These are phyloP conservation scores for Lasiodiplodia sp. DNA, from an alignment of 2,329 filamentous ascomycete species.

Conservation along the genomic window DNA sequence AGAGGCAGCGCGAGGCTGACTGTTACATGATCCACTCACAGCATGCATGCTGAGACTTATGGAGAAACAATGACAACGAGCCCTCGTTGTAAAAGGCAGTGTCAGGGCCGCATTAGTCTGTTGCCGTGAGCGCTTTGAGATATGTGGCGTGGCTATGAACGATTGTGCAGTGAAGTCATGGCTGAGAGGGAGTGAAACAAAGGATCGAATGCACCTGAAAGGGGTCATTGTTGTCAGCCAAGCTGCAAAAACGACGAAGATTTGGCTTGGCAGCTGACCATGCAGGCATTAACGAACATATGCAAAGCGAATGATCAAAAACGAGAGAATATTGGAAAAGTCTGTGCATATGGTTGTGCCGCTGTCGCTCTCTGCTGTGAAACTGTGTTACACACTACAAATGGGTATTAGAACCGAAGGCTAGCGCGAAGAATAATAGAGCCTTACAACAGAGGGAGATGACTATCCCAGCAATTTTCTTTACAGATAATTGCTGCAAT, in stretches of 20 bases:
- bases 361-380: not conserved
- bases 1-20: constrained; percentile 2
- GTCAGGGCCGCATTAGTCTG: constrained; percentile 1
- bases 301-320: not conserved
- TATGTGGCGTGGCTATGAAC: not conserved
- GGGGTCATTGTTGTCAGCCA: constrained; percentile 17
- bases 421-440: no score
- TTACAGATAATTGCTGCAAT: no score
- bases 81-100: not conserved
- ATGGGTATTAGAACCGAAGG: no score
- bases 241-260: constrained; percentile 9
- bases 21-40: not conserved
- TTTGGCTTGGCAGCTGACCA: constrained; percentile 23
- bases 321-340: not conserved
- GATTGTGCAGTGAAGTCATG: not conserved
- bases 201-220: constrained; percentile 7
- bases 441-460: no score
- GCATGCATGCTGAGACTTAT: constrained; percentile 8
- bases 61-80: not conserved
- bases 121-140: not conserved
- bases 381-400: not conserved
- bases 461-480: no score
- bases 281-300: not conserved
- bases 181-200: constrained; percentile 12
- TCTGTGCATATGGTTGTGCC: not conserved